A percentile compares a stretch with the other conserved stretches of the same genome.
These are phyloP conservation scores for Penicillium antarcticum DNA, from an alignment of 495 filamentous ascomycete species.

Conservation along the genomic window DNA sequence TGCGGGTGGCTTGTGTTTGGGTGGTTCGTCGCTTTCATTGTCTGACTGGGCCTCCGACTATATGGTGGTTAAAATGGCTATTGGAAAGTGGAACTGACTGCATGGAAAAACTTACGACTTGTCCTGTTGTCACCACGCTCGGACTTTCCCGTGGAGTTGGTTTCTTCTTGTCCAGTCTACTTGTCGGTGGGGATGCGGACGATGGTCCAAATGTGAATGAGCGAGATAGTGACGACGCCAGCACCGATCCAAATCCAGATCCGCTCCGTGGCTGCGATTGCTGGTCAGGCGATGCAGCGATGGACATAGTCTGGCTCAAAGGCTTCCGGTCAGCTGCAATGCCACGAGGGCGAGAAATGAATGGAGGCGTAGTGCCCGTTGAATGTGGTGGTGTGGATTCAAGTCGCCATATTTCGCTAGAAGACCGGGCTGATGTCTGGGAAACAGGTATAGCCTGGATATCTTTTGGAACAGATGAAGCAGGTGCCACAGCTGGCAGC, in stretches of 20 bases:
- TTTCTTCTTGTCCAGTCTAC: constrained; percentile 51
- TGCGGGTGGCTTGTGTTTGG: constrained; percentile 23
- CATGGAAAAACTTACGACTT: constrained; percentile 62
- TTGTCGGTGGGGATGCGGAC: constrained; percentile 62
- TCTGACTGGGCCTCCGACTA: constrained; percentile 42
- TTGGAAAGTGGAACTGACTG: neutral
- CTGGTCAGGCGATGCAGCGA: constrained; percentile 63
- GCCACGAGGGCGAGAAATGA: constrained; percentile 27
- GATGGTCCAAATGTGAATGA: constrained; percentile 64
- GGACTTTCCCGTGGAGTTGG: constrained; percentile 66
- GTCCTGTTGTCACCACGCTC: constrained; percentile 51
- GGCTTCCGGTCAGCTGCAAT: constrained; percentile 34
- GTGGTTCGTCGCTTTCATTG: constrained; percentile 40
- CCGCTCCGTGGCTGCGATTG: constrained; percentile 42
- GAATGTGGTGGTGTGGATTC: constrained; percentile 53
- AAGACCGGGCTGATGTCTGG: constrained; percentile 52
- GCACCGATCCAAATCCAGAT: constrained; percentile 51
- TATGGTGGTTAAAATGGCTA: constrained; percentile 2
- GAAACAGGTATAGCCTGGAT: constrained; percentile 52
- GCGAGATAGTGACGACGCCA: constrained; percentile 69
- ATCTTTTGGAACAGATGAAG: constrained; percentile 58
- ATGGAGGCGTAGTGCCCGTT: constrained; percentile 66
- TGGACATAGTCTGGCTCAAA: constrained; percentile 60
- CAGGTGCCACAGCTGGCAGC: constrained; percentile 30
- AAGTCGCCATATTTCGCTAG: constrained; percentile 36